Evolutionary conservation across 140 eudicot species (phyloP), one percentile per base, ranked within the genome.

Genomic region (Cichorium intybus): DNA sequence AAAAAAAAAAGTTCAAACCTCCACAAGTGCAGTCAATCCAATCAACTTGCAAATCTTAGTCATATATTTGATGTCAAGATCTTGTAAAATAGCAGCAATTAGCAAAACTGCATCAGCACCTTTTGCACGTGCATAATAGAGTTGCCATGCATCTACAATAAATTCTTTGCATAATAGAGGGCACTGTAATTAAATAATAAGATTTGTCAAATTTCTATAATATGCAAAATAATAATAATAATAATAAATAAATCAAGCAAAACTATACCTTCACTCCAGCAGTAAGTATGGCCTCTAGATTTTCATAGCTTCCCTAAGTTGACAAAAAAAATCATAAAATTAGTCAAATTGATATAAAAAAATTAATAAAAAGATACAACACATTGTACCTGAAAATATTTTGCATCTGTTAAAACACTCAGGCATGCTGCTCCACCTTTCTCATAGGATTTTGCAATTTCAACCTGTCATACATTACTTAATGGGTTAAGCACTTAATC

Each of bases 401-500:
- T 90, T 66, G 72, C 60, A 68, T 90, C 97, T 8, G 97, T 90
- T 75, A 82, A 63, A 76, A 90, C 94, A 70, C 95, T 87, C n/a
- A 89, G 84, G 79, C 97, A 91, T 57, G 97, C 95, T 48, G 97
- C 97, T 71, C 97, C 97, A 68, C 97, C 97, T 77, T 82, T 91
- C 67, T 87, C 96, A 49, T 91, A 91, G 46, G 96, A 87, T 77
- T 82, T 85, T 64, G 97, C 97, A 63, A 91, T 85, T 64, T 85
- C 85, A 50, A 91, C 96, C 97, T 91, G 79, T n/a, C n/a, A n/a
- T n/a, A n/a, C n/a, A n/a, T n/a, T n/a, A n/a, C n/a, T n/a, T n/a
- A n/a, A n/a, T n/a, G n/a, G n/a, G n/a, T n/a, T n/a, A n/a, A n/a
- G n/a, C n/a, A n/a, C n/a, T n/a, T n/a, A n/a, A n/a, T n/a, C n/a